Conservation (phyloP, 768 basidiomycete species). For the Dacryopinax spathularia region DNA sequence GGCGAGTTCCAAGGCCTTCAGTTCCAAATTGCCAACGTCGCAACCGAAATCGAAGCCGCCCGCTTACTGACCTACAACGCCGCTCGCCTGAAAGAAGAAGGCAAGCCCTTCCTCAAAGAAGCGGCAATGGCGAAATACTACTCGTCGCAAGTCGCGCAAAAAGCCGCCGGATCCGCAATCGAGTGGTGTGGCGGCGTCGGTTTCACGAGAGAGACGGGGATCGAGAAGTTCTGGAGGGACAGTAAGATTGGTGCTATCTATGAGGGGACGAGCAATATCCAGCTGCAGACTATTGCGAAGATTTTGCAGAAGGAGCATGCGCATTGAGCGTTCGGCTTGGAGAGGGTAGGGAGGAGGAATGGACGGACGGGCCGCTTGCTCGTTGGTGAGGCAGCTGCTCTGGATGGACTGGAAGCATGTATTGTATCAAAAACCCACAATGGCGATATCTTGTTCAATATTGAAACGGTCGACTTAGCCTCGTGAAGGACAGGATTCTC, state of each 20-base stretch:
- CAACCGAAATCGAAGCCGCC: slow-evolving; percentile 78
- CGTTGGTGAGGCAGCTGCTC: no score
- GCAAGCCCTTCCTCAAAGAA: slow-evolving; percentile 71
- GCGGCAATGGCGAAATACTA: slow-evolving; percentile 98
- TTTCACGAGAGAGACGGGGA: slow-evolving; percentile 83
- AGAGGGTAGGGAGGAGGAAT: neutral
- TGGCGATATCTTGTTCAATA: no score
- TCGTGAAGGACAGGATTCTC: no score
- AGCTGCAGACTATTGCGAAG: slow-evolving; percentile 89
- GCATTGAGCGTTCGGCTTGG: neutral
- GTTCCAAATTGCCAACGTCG: slow-evolving; percentile 84
- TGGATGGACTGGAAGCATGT: no score
- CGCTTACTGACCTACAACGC: slow-evolving; percentile 92
- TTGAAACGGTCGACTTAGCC: no score
- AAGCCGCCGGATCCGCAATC: slow-evolving; percentile 75
- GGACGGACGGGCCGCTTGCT: no score
- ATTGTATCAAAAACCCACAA: no score
- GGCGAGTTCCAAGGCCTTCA: slow-evolving; percentile 94
- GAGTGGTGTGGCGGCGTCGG: slow-evolving; percentile 94
- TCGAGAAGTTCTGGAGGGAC: slow-evolving; percentile 94
- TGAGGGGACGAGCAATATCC: slow-evolving; percentile 96
- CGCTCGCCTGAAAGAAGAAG: slow-evolving; percentile 86
- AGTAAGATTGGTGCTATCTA: slow-evolving; percentile 92
- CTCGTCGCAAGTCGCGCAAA: slow-evolving; percentile 77
- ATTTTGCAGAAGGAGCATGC: slow-evolving; percentile 67